Conservation (phyloP, 257 asterid species). For the Solanum clarkiae region DNA sequence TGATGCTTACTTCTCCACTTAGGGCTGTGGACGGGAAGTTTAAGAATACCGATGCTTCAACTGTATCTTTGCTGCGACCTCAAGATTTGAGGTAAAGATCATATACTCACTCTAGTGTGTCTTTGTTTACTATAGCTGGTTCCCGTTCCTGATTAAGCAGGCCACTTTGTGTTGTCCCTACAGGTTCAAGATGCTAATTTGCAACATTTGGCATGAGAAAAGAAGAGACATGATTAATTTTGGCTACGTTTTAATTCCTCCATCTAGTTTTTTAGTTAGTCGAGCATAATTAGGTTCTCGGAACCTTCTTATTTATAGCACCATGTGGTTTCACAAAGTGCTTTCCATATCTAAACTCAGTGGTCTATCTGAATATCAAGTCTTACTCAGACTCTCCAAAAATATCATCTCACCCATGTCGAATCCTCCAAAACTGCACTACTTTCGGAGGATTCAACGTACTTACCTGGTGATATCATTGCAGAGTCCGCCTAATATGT, state of each 20-base stretch:
- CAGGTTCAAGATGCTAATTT: conserved; percentile 42
- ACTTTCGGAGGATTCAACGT: not conserved
- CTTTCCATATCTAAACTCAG: not conserved
- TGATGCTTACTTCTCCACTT: conserved; percentile 89
- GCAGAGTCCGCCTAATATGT: not conserved
- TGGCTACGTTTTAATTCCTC: conserved; percentile 3
- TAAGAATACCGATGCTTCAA: conserved; percentile 26
- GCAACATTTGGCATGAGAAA: conserved; percentile 32
- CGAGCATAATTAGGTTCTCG: not conserved
- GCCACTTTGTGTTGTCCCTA: conserved; percentile 25
- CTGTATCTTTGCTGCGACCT: conserved; percentile 70
- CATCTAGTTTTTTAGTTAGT: not conserved
- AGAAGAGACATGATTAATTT: conserved; percentile 34
- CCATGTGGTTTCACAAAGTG: not conserved
- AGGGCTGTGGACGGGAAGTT: conserved; percentile 46
- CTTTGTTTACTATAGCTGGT: conserved; percentile 1
- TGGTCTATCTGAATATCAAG: not conserved
- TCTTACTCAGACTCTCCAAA: not conserved
- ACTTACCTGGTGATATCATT: not conserved
- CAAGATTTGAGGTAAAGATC: conserved; percentile 70
- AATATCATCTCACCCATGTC: not conserved
- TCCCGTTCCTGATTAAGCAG: conserved; percentile 23
- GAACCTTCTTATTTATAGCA: not conserved
- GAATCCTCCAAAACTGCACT: not conserved
- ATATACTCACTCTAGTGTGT: not conserved